Evolutionary conservation across 192 early-diverging fungal genomes (phyloP), one percentile per base, ranked within the genome.

Genomic region (Backusella tarrabulga): DNA sequence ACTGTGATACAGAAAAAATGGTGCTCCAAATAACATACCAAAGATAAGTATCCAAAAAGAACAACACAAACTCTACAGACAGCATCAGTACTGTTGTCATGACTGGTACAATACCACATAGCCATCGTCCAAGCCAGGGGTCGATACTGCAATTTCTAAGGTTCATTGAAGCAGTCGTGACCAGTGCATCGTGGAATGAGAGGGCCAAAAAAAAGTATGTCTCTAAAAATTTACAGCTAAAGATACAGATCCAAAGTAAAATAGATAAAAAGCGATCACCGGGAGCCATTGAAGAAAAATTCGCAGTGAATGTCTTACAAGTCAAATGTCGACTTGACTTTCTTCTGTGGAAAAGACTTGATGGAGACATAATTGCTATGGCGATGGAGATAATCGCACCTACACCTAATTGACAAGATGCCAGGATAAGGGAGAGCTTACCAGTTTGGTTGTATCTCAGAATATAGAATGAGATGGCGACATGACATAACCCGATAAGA

Each of bases 1-100:
- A 86, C 52, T 88, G 88, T 29, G 83, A 86, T 32, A 93, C 91
- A 7, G 91, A 91, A 42, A 93, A 89, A 12, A 90, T 56, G 0
- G 91, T 92, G 74, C 88, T 90, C 91, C 91, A 92, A 38, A 93
- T 87, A 15, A 91, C 88, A 67, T 89, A 93, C 91, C 91, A 93
- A 76, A 93, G 87, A 73, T 93, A 93, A 3, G 91, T 93, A 67
- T 93, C 91, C 19, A 93, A 83, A 80, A 93, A 93, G 80, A 90
- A 93, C 17, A 93, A 82, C 4, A 89, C 81, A 73, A 91, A 74
- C 36, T 91, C 86, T 15, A 92, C 85, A 34, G 88, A 74, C 68
- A 92, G 82, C 87, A 91, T 88, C 34, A 91, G 80, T 4, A 80
- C 86, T 36, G 87, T 83, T 14, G 88, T 88, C 50, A 92, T 83